Evolutionary conservation across 2,329 filamentous ascomycete species (phyloP), one percentile per base, ranked within the genome.

Genomic region (Fusarium subglutinans): DNA sequence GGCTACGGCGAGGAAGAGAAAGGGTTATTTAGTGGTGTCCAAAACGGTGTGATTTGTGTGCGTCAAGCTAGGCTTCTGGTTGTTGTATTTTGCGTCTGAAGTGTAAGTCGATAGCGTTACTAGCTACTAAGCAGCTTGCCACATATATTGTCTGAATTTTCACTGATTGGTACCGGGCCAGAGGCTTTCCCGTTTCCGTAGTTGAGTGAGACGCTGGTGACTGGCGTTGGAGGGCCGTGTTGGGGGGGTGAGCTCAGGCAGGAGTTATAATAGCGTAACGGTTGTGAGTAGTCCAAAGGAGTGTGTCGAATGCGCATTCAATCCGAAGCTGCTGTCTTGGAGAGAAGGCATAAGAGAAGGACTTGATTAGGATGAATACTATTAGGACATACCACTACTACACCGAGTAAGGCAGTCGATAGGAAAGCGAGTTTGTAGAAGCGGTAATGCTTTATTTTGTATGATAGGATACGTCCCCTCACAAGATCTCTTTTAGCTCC

Each of bases 1-100:
- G 88, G 87, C 87, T 86, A 83, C 81, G 80, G 82, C 81, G 82
- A 81, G 65, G 74, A 78, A 76, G 76, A 78, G 66, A 77, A 74
- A 56, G 70, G 48, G 60, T 72, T 74, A 54, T 70, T 67, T 75
- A 76, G 64, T 69, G 74, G 63, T 59, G 64, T 67, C 66, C 72
- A 72, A 75, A 76, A 77, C 72, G 73, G 74, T 75, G 76, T 76
- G 73, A 72, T 75, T 78, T 66, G 75, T 55, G 70, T 74, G 72
- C 63, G 75, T 77, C 69, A 63, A 59, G 63, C 54, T 63, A 65
- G 69, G 60, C 68, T 74, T 68, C 58, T 73, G 67, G 65, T 71
- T 63, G 62, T 72, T 72, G 70, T 74, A 68, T 68, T 73, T 61
- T 66, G 54, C 35, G 53, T 73, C 72, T 68, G 57, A 69, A 74